Base-by-base conservation (phyloP, 208 protist genomes). In the Phytomonas serpens region DNA sequence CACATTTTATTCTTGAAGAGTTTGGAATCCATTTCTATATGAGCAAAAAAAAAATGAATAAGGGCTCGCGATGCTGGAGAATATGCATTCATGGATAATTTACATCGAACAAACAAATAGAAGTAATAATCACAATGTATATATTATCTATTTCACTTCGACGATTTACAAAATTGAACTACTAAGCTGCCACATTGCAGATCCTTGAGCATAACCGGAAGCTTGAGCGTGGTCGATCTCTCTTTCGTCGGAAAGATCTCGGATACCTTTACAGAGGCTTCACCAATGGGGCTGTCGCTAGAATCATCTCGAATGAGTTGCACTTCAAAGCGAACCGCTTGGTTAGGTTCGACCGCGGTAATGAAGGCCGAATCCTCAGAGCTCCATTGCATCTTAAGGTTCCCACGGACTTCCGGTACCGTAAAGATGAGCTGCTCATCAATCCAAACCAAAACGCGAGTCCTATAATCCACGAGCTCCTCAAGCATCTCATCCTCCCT, bases 371-470 rank as follows among this genome's bases (percentile, higher is more conserved):
- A 73, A 10, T 86, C 79, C 14, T 77, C 77, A n/a, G 64, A 64
- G 13, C 23, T 31, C 88, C 88, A 93, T 67, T 7, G 86, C 79
- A 40, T 80, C 78, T 16, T 76, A 47, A 27, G 77, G 52, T 33
- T 77, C 75, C 29, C 37, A 61, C 38, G 77, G 64, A 64, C 76
- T 33, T 73, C 65, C 61, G 87, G 79, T 23, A 80, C 64, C 10
- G 81, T 83, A 36, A 85, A 84, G 3, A 85, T 71, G 23, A 72
- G 67, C 32, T 79, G 34, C 23, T 76, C 79, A 3, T 76, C 86
- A 9, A 89, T 63, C 74, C 73, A 83, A 7, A 92, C 82, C 36
- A 73, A 47, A 61, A 95, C 87, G n/a, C 76, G 81, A 40, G 84
- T 81, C 34, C 77, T 67, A 42, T 78, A 83, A 27, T 74, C 72